Conservation (phyloP, 148 eudicot species). For the Fagopyrum homotropicum region DNA sequence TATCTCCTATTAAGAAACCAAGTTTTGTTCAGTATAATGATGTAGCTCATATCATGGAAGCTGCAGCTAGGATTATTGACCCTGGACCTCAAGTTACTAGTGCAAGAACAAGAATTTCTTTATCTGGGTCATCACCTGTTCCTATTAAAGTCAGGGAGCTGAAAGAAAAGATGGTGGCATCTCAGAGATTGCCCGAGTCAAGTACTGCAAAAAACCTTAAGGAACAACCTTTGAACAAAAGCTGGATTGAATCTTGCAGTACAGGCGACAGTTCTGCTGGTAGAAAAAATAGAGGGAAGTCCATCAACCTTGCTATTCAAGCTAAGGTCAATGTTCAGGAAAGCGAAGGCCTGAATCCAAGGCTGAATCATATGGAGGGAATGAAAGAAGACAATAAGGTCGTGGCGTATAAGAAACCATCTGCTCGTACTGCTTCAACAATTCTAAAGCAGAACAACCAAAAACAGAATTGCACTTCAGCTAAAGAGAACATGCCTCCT, state of each 20-base stretch:
- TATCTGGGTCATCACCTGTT: constrained; percentile 41
- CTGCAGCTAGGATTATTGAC: constrained; percentile 78
- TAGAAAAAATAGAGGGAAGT: constrained; percentile 48
- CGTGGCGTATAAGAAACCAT: constrained; percentile 34
- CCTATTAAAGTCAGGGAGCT: constrained; percentile 60
- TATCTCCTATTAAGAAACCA: constrained; percentile 83
- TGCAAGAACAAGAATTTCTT: constrained; percentile 41
- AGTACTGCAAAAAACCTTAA: constrained; percentile 44
- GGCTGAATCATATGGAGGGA: constrained; percentile 25
- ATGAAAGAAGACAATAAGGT: constrained; percentile 41
- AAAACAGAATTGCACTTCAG: constrained; percentile 57
- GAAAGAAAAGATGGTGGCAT: constrained; percentile 51
- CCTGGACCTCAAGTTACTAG: constrained; percentile 37
- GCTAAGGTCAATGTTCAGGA: constrained; percentile 93
- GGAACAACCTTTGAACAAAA: constrained; percentile 50
- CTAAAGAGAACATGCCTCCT: constrained; percentile 38
- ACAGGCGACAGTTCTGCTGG: constrained; percentile 28
- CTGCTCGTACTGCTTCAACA: constrained; percentile 22
- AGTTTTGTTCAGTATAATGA: constrained; percentile 50
- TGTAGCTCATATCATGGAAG: constrained; percentile 86
- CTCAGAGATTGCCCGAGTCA: constrained; percentile 30
- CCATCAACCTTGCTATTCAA: constrained; percentile 82
- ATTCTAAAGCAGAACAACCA: constrained; percentile 77
- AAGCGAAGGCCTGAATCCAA: constrained; percentile 51
- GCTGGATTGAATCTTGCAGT: constrained; percentile 47